Conservation (phyloP, 176 grass and related monocot genomes). For the Tuctoria greenei region DNA sequence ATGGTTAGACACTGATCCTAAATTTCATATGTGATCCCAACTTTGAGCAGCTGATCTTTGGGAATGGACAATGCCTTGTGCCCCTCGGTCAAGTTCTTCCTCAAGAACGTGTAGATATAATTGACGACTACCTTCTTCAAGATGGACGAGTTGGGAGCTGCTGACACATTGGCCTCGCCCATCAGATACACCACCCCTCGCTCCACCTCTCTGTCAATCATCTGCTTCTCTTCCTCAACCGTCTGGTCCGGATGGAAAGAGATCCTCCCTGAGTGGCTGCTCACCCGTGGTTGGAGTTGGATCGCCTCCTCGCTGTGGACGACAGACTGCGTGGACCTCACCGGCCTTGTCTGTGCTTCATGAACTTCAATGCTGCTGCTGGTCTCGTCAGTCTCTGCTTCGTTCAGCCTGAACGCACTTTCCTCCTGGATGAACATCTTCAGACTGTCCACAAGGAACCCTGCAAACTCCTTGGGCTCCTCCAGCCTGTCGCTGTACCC, state of each 20-base stretch:
- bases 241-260: not conserved
- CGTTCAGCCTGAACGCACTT: not conserved
- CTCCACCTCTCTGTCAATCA: constrained; percentile 48
- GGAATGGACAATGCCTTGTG: constrained; percentile 59
- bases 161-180: constrained; percentile 47
- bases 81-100: constrained; percentile 62
- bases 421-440: constrained; percentile 66
- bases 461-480: constrained; percentile 47
- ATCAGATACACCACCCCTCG: constrained; percentile 58
- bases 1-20: constrained; percentile 22
- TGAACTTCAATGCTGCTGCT: not conserved
- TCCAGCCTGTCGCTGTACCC: constrained; percentile 61
- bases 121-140: constrained; percentile 45
- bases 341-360: not conserved
- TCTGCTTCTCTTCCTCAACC: constrained; percentile 42
- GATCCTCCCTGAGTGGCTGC: constrained; percentile 31
- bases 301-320: constrained; percentile 50
- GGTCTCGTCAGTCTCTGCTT: not conserved
- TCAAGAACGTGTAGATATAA: constrained; percentile 60
- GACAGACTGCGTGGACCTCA: not conserved
- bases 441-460: constrained; percentile 58
- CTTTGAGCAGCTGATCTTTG: constrained; percentile 64
- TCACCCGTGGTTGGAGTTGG: not conserved
- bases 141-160: constrained; percentile 17
- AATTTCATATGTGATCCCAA: constrained; percentile 85